phyloP scores from a whole-genome alignment of 2,329 filamentous ascomycete genomes.

The Tympanopsis confertula region DNA sequence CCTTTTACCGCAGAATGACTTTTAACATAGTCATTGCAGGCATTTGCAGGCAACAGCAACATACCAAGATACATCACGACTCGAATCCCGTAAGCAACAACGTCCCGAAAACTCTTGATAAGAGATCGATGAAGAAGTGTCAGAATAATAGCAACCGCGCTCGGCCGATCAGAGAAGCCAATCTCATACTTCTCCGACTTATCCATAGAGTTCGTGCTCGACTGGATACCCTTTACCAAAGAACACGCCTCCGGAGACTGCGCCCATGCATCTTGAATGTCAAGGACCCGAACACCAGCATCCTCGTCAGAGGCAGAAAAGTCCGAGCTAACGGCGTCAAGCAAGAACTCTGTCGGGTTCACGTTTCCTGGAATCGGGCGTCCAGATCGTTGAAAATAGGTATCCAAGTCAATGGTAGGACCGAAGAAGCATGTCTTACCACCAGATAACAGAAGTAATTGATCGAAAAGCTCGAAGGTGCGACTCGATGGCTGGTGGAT shows the following conservation, averaged over 20 bases:
- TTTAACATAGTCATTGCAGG: conserved; percentile 1
- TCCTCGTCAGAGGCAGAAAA: conserved; percentile 42
- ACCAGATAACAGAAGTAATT: conserved; percentile 59
- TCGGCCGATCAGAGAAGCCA: conserved; percentile 20
- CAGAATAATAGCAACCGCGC: conserved; percentile 35
- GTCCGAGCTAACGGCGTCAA: conserved; percentile 70
- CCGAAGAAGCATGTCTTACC: conserved; percentile 68
- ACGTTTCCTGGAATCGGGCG: conserved; percentile 54
- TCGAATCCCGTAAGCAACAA: conserved; percentile 74
- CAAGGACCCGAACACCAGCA: conserved; percentile 33
- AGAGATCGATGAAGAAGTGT: conserved; percentile 68
- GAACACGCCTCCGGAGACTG: conserved; percentile 21
- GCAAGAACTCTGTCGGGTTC: conserved; percentile 71
- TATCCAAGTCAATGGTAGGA: conserved; percentile 38
- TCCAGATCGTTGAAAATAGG: conserved; percentile 52
- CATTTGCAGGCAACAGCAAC: conserved; percentile 6
- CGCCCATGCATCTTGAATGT: conserved; percentile 44
- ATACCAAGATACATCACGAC: conserved; percentile 67
- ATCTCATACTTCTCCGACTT: conserved; percentile 13
- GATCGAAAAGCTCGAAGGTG: conserved; percentile 73
- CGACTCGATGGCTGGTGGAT: conserved; percentile 78
- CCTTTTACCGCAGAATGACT: conserved; percentile 3
- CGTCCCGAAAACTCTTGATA: conserved; percentile 74
- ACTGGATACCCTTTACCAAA: not conserved
- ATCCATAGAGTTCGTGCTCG: conserved; percentile 7